Evolutionary conservation across 1,284 basidiomycete genomes (phyloP).

Genomic region (Malassezia furfur): DNA sequence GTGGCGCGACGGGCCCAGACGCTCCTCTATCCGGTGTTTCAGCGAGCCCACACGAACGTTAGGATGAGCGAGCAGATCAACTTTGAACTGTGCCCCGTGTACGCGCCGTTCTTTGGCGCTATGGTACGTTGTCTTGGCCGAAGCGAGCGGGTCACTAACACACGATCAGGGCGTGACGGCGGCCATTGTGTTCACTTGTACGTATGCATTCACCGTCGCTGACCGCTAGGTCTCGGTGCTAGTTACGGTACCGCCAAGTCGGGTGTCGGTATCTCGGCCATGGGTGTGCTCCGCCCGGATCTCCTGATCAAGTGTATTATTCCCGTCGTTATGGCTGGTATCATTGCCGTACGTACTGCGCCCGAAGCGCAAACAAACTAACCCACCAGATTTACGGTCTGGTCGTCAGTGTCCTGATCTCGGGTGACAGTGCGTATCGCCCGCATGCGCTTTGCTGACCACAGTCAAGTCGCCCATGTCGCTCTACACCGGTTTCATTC

Average conservation of each 20-base stretch:
- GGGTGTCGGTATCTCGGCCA: conserved; percentile 91
- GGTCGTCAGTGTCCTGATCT: conserved; percentile 53
- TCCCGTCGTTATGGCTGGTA: conserved; percentile 99
- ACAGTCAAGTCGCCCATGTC: conserved; percentile 51
- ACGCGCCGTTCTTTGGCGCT: conserved; percentile 88
- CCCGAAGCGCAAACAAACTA: neutral
- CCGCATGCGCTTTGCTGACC: neutral
- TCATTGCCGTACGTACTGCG: conserved; percentile 58
- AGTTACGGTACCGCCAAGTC: conserved; percentile 95
- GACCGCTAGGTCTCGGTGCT: conserved; percentile 63
- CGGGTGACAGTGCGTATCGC: conserved; percentile 41
- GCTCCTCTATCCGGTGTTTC: neutral
- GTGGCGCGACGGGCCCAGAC: neutral
- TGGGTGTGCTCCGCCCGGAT: conserved; percentile 90
- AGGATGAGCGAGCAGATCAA: conserved; percentile 36
- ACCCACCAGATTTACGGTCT: conserved; percentile 54
- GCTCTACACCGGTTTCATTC: conserved; percentile 77
- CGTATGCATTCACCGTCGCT: conserved; percentile 48
- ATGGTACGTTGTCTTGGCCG: conserved; percentile 58
- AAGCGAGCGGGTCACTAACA: neutral
- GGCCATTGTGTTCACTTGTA: conserved; percentile 94
- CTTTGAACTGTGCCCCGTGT: conserved; percentile 45
- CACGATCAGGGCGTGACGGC: conserved; percentile 76
- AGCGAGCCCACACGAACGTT: neutral
- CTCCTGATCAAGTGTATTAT: conserved; percentile 97